phyloP scores from a whole-genome alignment of 2,329 filamentous ascomycete genomes.

The Sclerotinia glacialis region DNA sequence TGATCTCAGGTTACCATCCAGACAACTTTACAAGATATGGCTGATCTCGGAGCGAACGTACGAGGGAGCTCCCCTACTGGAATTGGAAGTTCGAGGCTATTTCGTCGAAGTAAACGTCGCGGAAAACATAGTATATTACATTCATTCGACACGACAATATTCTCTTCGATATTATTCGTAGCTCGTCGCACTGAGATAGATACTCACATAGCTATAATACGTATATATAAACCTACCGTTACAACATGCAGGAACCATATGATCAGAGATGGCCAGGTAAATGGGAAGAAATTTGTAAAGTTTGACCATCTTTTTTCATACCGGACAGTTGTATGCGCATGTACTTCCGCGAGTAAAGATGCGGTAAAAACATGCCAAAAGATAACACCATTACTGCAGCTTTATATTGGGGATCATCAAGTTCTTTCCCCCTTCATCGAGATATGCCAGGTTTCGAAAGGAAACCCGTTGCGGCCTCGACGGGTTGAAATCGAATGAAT shows the following conservation, averaged over 20 bases:
- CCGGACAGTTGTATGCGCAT: background rate
- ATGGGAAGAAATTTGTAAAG: conserved; percentile 2
- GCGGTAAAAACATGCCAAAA: background rate
- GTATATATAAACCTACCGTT: background rate
- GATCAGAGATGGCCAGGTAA: conserved; percentile 7
- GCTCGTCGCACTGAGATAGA: background rate
- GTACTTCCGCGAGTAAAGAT: background rate
- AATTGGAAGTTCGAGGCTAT: background rate
- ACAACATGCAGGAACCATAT: conserved; percentile 16
- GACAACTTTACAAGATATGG: background rate
- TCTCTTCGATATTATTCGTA: background rate
- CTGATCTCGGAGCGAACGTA: background rate
- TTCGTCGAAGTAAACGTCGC: background rate
- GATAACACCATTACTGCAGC: background rate
- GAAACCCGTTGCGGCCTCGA: background rate
- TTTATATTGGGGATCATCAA: background rate
- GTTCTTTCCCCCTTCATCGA: background rate
- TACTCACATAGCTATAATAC: too few relatives aligned
- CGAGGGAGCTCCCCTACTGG: background rate
- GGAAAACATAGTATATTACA: background rate
- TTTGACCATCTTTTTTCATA: conserved; percentile 4
- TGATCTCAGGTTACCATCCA: background rate
- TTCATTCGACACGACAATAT: too few relatives aligned
- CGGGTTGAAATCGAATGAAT: background rate
- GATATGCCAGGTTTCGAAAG: background rate